Evolutionary conservation across 2,329 filamentous ascomycete species (phyloP).

Genomic region (Aspergillus hiratsukae): DNA sequence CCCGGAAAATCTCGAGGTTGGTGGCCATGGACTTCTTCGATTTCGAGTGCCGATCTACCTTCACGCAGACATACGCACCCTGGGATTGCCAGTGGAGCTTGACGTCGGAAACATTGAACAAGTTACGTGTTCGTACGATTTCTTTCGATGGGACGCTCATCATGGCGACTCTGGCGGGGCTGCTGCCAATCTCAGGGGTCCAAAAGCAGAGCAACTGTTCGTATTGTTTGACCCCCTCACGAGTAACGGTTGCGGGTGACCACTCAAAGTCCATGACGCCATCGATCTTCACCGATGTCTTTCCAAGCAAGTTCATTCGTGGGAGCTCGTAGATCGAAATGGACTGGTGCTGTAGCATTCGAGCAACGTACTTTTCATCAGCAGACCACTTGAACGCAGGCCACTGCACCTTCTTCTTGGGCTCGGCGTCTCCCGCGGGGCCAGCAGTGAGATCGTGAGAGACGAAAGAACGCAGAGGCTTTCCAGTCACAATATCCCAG

Average conservation of each 20-base stretch:
- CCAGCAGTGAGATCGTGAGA: constrained; percentile 66
- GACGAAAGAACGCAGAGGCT: constrained; percentile 87
- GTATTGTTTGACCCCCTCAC: constrained; percentile 82
- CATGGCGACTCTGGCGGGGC: constrained; percentile 91
- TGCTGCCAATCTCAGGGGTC: constrained; percentile 97
- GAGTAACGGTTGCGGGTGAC: constrained; percentile 76
- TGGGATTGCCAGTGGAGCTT: constrained; percentile 99
- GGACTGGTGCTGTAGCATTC: constrained; percentile 79
- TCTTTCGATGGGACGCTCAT: constrained; percentile 97
- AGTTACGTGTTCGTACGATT: constrained; percentile 86
- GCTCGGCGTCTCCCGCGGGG: constrained; percentile 58
- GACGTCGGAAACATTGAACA: constrained; percentile 96
- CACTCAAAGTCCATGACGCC: constrained; percentile 97
- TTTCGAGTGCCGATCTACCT: constrained; percentile 98
- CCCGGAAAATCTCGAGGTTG: constrained; percentile 96
- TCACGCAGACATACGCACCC: constrained; percentile 89
- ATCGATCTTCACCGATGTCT: constrained; percentile 91
- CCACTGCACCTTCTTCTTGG: constrained; percentile 94
- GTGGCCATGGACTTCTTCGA: constrained; percentile 98
- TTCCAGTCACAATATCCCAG: constrained; percentile 88
- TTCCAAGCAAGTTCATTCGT: constrained; percentile 83
- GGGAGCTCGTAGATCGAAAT: constrained; percentile 90
- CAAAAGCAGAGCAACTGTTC: constrained; percentile 98
- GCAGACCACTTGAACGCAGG: constrained; percentile 99
- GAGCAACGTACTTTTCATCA: constrained; percentile 94